Conservation (phyloP, 78 protist genomes). For the Isochrysis galbana region DNA sequence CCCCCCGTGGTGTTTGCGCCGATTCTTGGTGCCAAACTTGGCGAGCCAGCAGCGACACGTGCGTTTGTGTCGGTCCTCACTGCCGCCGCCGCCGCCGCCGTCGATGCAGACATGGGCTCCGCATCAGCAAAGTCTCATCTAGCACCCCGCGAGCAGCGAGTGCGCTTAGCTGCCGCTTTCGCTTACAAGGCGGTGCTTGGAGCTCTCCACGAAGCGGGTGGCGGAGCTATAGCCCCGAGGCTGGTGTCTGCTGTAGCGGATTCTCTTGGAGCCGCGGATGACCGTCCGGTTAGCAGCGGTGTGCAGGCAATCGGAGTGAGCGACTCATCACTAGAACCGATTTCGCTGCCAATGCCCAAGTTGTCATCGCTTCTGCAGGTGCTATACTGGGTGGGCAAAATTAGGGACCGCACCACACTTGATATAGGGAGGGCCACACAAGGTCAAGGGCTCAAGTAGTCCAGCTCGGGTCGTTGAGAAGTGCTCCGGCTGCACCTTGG, state of each 20-base stretch:
- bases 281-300: not conserved
- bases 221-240: not conserved
- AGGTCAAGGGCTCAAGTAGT: too few relatives aligned
- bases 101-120: not conserved
- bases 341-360: slow-evolving; percentile 2
- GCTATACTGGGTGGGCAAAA: too few relatives aligned
- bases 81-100: not conserved
- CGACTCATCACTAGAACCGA: not conserved
- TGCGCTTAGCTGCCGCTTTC: not conserved
- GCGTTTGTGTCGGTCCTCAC: not conserved
- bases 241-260: not conserved
- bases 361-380: not conserved
- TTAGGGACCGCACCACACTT: too few relatives aligned
- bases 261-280: not conserved
- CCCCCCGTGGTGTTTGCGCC: not conserved
- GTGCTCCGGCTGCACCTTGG: too few relatives aligned
- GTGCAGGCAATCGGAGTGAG: not conserved
- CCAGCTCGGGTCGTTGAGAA: too few relatives aligned
- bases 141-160: not conserved
- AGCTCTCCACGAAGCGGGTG: slow-evolving; percentile 9
- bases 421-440: too few relatives aligned
- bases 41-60: not conserved
- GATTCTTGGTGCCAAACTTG: not conserved
- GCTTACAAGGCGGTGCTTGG: slow-evolving; percentile 56
- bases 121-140: not conserved